Base-by-base conservation (phyloP, 139 green algal species). In the Chlorella sp. region DNA sequence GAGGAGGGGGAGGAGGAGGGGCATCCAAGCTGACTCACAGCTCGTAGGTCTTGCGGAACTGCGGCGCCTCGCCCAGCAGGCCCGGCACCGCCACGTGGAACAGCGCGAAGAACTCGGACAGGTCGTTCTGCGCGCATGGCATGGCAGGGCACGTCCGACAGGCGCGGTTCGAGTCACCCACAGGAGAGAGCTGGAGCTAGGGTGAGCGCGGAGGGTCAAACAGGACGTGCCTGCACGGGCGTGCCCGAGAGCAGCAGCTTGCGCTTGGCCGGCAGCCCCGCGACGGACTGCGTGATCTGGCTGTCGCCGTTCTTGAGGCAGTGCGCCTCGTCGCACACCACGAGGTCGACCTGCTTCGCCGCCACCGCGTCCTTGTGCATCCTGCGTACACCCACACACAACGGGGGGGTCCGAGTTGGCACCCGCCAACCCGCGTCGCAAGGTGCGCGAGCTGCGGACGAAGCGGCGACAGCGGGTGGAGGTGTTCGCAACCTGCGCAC, bases 171-270 rank as follows among this genome's bases (percentile, higher is more conserved):
- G n/a, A n/a, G n/a, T n/a, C n/a, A n/a, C n/a, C n/a, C n/a, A n/a
- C n/a, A n/a, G n/a, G n/a, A n/a, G n/a, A n/a, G n/a, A n/a, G n/a
- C n/a, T n/a, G n/a, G n/a, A n/a, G n/a, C n/a, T n/a, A n/a, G n/a
- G n/a, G n/a, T n/a, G n/a, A n/a, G n/a, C n/a, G n/a, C n/a, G n/a
- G n/a, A n/a, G n/a, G n/a, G n/a, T n/a, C n/a, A n/a, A n/a, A n/a
- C n/a, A n/a, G n/a, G n/a, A n/a, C n/a, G n/a, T n/a, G n/a, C 98
- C 85, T 99, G 95, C 69, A 96, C 84, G 24, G 90, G 91, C 0
- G 91, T 96, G 10, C 95, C 95, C 30, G 87, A 92, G 35, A 99
- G 88, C 72, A 99, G 91, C 73, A 99, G 87, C 31, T 93, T 80
- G 23, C 93, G 81, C 31, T 76, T 77, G 70, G 89, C 94, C 24